Evolutionary conservation across 129 eudicot genomes (phyloP), one percentile per base, ranked within the genome.

Genomic region (Flaveria sonorensis): DNA sequence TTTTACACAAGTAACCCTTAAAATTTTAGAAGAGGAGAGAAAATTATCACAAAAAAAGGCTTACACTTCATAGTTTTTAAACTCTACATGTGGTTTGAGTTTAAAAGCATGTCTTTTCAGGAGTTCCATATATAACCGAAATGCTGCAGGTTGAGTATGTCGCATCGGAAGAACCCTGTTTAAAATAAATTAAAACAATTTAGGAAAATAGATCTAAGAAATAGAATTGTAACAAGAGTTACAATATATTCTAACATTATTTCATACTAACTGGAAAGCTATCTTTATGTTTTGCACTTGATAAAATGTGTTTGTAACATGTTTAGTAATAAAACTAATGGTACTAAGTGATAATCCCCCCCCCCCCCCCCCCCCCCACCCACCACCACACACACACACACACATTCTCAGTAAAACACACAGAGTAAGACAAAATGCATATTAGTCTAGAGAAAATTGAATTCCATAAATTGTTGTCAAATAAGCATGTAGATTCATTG

Each of bases 41-140:
- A 21, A 8, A 16, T 47, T 39, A 76, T 20, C 42, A 39, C 11
- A 42, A 12, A 42, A 81, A 62, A 74, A 39, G 42, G 81, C 92
- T 89, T 83, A 94, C 99, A 77, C 77, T 45, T 86, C 81, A 75
- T 82, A 80, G 39, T 91, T 86, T 56, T 90, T 84, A 52, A 74
- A 78, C 46, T 80, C 84, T 30, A 87, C 79, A 40, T 82, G 84
- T 78, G 86, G 75, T 62, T 86, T 81, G 67, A 89, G 87, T 1
- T 81, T 77, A 72, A 94, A 94, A 70, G 85, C 92, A 72, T 94
- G 87, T 79, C 84, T 67, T 69, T 89, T 94, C 19, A 94, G 81
- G 61, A 94, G 90, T 76, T 94, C 99, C 97, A 94, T 84, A 68
- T 94, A 94, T 72, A 94, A 82, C 81, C 97, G 91, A 86, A 82